Percentiles rank a stretch among this genome's conserved stretches.
phyloP scores from a whole-genome alignment of 768 basidiomycete genomes.

The Collybiopsis confluens region DNA sequence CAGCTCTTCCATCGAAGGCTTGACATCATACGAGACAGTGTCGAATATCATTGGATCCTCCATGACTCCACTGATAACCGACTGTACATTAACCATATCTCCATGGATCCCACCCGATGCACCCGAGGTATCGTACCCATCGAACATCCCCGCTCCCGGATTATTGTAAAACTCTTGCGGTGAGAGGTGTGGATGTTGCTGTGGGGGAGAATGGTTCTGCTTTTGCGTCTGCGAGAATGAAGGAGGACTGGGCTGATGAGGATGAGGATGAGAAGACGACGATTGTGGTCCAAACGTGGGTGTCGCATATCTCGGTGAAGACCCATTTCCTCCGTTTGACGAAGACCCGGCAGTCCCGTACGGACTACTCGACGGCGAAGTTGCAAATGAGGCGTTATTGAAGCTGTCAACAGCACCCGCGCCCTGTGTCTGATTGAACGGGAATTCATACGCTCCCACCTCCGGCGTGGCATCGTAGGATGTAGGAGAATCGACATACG shows the following conservation, averaged over 20 bases:
- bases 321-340: neutral
- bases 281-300: neutral
- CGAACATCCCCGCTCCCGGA: neutral
- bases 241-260: neutral
- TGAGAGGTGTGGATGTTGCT: neutral
- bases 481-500: conserved; percentile 5
- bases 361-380: neutral
- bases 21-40: conserved; percentile 3
- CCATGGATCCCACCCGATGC: neutral
- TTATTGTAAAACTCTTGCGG: neutral
- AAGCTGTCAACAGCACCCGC: neutral
- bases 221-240: neutral
- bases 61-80: neutral
- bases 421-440: neutral
- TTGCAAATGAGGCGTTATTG: neutral
- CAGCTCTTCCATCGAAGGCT: conserved; percentile 6
- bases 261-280: too few species aligned
- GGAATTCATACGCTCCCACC: neutral
- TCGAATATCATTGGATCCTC: conserved; percentile 5
- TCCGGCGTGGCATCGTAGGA: conserved; percentile 1
- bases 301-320: neutral
- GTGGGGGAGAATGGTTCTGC: neutral
- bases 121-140: neutral
- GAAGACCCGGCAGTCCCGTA: conserved; percentile 2
- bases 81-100: neutral